Conservation (phyloP, 352 stramenopile species). For the Peronospora farinosa region DNA sequence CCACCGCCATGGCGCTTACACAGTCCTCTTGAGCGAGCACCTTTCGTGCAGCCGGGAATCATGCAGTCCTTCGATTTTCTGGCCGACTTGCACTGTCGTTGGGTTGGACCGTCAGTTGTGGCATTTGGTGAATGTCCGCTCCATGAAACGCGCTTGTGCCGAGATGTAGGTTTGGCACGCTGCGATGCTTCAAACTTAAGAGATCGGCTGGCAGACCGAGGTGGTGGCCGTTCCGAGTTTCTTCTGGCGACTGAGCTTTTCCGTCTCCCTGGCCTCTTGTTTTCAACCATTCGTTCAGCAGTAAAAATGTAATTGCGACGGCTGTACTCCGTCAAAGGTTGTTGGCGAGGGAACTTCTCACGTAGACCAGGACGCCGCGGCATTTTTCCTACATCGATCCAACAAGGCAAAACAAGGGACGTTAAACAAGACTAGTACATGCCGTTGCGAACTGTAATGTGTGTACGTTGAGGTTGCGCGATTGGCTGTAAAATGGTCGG, state of each 20-base stretch:
- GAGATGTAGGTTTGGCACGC: constrained; percentile 2
- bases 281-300: constrained; percentile 8
- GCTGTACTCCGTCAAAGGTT: constrained; percentile 12
- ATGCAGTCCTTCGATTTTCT: constrained; percentile 70
- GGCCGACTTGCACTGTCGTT: constrained; percentile 28
- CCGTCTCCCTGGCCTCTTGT: constrained; percentile 11
- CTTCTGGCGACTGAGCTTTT: constrained; percentile 10
- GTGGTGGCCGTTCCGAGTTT: constrained; percentile 4
- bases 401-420: background rate
- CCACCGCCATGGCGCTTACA: constrained; percentile 84
- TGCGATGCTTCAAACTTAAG: constrained; percentile 26
- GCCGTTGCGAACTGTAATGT: background rate
- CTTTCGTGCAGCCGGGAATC: constrained; percentile 64
- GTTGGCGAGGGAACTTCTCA: constrained; percentile 26
- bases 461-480: constrained; percentile 15
- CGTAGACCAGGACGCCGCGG: constrained; percentile 29
- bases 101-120: constrained; percentile 3
- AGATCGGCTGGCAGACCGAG: constrained; percentile 21
- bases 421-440: constrained; percentile 4
- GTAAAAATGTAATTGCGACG: constrained; percentile 14
- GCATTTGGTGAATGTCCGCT: constrained; percentile 14
- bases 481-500: constrained; percentile 14
- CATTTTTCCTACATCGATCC: constrained; percentile 8
- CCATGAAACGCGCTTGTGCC: constrained; percentile 37
- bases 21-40: constrained; percentile 65